These are phyloP conservation scores for Leucocoprinus gongylophorus DNA, from an alignment of 1,284 basidiomycete species.

Conservation along the genomic window DNA sequence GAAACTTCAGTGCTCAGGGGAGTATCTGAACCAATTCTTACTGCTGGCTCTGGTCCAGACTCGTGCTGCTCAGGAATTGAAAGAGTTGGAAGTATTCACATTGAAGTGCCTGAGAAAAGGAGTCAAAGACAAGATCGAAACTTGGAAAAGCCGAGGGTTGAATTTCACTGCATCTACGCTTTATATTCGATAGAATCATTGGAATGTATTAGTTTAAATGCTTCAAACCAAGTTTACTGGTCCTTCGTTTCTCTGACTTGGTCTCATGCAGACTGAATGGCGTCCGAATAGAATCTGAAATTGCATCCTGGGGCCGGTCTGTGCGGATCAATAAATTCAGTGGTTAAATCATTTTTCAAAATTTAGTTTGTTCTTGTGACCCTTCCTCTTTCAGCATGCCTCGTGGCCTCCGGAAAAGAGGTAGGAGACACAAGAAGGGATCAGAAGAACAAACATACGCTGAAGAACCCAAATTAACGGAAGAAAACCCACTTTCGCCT, in stretches of 20 bases:
- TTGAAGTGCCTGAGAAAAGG: constrained; percentile 4
- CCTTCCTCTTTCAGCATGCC: constrained; percentile 43
- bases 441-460: constrained; percentile 26
- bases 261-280: too few relatives aligned
- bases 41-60: constrained; percentile 17
- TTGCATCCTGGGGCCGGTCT: neutral
- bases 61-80: neutral
- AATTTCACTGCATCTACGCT: constrained; percentile 5
- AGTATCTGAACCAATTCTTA: constrained; percentile 18
- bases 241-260: too few relatives aligned
- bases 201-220: too few relatives aligned
- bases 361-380: constrained; percentile 1
- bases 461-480: neutral
- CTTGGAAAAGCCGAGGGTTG: neutral
- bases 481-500: too few relatives aligned
- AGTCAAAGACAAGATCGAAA: constrained; percentile 1
- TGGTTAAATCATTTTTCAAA: neutral
- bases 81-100: constrained; percentile 6
- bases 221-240: too few relatives aligned
- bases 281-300: neutral
- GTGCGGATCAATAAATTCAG: neutral
- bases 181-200: constrained; percentile 3
- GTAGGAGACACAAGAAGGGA: constrained; percentile 74
- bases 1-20: constrained; percentile 29
- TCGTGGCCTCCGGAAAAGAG: constrained; percentile 67